Evolutionary conservation across 2,329 filamentous ascomycete genomes (phyloP).

Genomic region (Colletotrichum liaoningense): DNA sequence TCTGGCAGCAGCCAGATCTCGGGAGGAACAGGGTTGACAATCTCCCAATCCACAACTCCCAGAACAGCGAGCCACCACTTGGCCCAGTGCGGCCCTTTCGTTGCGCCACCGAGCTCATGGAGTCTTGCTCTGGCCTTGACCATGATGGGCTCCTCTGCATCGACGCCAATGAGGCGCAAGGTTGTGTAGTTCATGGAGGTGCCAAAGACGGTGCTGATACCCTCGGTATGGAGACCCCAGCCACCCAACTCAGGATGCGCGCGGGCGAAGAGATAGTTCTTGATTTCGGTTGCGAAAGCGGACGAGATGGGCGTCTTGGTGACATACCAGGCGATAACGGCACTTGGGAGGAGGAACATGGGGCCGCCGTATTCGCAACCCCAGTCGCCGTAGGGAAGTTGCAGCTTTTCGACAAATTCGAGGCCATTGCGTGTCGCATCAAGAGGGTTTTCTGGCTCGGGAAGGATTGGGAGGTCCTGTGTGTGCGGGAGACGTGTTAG

Average conservation of each 20-base stretch:
- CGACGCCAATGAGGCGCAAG: constrained; percentile 84
- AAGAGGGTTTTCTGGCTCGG: constrained; percentile 76
- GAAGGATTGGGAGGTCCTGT: constrained; percentile 80
- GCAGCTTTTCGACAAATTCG: constrained; percentile 88
- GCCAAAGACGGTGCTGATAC: constrained; percentile 90
- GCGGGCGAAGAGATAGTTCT: constrained; percentile 88
- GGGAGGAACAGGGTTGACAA: constrained; percentile 93
- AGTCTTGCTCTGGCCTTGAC: constrained; percentile 84
- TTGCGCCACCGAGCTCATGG: constrained; percentile 86
- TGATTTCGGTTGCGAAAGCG: constrained; percentile 87
- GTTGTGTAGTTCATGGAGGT: constrained; percentile 88
- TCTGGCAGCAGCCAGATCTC: constrained; percentile 94
- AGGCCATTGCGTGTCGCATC: constrained; percentile 86
- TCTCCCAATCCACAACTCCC: constrained; percentile 87
- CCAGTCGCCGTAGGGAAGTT: constrained; percentile 92
- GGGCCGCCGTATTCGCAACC: constrained; percentile 97
- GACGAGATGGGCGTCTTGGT: constrained; percentile 88
- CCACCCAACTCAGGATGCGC: constrained; percentile 91
- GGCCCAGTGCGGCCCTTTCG: constrained; percentile 91
- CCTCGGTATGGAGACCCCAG: constrained; percentile 97
- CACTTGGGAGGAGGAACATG: constrained; percentile 91
- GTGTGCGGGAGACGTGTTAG: constrained; percentile 3
- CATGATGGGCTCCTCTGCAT: constrained; percentile 86
- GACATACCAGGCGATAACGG: constrained; percentile 88
- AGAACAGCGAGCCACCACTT: constrained; percentile 94